Conservation (phyloP, 257 asterid species). For the Solanum lignicaule region DNA sequence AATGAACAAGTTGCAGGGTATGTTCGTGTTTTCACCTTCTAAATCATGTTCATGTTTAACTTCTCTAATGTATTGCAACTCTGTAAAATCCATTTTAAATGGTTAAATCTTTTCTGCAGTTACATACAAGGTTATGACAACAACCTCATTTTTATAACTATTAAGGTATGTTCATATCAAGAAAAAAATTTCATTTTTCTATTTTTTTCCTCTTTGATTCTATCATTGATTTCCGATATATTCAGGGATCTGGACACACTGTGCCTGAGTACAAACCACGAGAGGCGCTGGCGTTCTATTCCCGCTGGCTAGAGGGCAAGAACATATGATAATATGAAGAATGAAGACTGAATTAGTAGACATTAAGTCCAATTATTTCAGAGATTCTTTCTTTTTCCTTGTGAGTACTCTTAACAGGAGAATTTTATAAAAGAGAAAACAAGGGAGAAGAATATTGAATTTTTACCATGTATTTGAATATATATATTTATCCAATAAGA, state of each 20-base stretch:
- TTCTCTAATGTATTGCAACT: background rate
- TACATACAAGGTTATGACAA: constrained; percentile 63
- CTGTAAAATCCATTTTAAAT: background rate
- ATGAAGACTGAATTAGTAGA: background rate
- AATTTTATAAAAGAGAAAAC: background rate
- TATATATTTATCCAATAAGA: background rate
- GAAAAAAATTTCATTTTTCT: background rate
- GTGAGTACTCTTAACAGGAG: background rate
- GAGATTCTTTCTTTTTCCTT: background rate
- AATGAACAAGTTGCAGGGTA: constrained; percentile 79
- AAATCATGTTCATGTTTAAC: background rate
- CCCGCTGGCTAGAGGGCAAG: constrained; percentile 55
- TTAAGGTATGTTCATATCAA: constrained; percentile 43
- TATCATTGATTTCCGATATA: background rate
- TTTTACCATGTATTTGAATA: background rate
- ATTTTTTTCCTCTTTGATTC: background rate
- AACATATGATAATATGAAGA: constrained; percentile 25
- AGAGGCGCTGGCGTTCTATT: constrained; percentile 64
- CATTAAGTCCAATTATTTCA: background rate
- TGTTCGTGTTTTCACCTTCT: background rate
- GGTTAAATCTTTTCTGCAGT: constrained; percentile 25
- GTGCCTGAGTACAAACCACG: constrained; percentile 94
- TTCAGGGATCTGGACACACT: constrained; percentile 90
- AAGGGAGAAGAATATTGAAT: background rate
- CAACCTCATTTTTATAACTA: constrained; percentile 73